phyloP scores from a whole-genome alignment of 495 filamentous ascomycete genomes.

The Aeminium ludgeri region DNA sequence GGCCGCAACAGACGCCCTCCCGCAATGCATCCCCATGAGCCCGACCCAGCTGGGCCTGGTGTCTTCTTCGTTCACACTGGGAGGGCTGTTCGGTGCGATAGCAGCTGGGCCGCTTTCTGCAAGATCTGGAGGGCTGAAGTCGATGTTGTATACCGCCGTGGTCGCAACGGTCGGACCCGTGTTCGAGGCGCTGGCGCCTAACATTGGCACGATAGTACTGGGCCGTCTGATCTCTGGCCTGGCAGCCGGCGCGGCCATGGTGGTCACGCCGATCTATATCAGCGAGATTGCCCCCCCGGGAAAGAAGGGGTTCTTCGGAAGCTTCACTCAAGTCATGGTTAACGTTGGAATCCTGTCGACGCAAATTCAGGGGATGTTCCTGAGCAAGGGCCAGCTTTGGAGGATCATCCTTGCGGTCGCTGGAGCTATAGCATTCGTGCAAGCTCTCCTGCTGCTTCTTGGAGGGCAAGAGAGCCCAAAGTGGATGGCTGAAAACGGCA shows the following conservation, averaged over 20 bases:
- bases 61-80: constrained; percentile 79
- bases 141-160: constrained; percentile 53
- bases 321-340: constrained; percentile 82
- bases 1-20: constrained; percentile 24
- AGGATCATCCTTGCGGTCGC: constrained; percentile 64
- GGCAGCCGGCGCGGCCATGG: constrained; percentile 70
- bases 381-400: constrained; percentile 65
- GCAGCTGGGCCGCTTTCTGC: constrained; percentile 56
- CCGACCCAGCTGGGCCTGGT: constrained; percentile 60
- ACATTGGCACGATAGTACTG: constrained; percentile 47
- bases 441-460: constrained; percentile 48
- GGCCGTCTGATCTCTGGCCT: constrained; percentile 70
- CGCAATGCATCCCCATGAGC: constrained; percentile 73
- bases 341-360: constrained; percentile 82
- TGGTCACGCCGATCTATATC: constrained; percentile 92
- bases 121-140: constrained; percentile 49
- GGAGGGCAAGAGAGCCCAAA: constrained; percentile 68
- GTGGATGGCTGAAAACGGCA: constrained; percentile 59
- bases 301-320: constrained; percentile 71
- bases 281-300: constrained; percentile 71
- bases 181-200: constrained; percentile 51
- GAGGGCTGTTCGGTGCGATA: constrained; percentile 72
- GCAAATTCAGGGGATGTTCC: constrained; percentile 71
- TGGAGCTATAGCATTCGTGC: constrained; percentile 45
- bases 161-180: constrained; percentile 64